phyloP scores from a whole-genome alignment of 208 protist species.

The Herpetomonas tarakana region DNA sequence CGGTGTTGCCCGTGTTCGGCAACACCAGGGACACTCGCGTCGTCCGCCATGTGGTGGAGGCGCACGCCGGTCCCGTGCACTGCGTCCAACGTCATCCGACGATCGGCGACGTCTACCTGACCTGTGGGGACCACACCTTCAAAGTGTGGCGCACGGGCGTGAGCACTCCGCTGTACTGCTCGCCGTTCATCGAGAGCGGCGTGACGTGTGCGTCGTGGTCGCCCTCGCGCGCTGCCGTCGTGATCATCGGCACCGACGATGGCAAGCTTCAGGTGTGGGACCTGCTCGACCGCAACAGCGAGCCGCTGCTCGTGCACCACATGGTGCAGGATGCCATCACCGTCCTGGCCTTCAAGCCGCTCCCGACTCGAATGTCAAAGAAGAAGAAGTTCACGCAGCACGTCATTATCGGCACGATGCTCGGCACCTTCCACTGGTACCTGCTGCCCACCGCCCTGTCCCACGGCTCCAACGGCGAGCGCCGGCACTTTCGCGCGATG shows the following conservation, averaged over 20 bases:
- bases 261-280: slow-evolving; percentile 90
- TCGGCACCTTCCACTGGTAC: slow-evolving; percentile 90
- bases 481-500: slow-evolving; percentile 74
- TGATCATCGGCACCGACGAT: slow-evolving; percentile 77
- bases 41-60: slow-evolving; percentile 45
- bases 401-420: slow-evolving; percentile 77
- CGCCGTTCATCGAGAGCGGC: slow-evolving; percentile 36
- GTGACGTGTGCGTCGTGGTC: slow-evolving; percentile 88
- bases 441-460: slow-evolving; percentile 80
- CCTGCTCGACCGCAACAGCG: slow-evolving; percentile 87
- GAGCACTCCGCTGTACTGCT: slow-evolving; percentile 71
- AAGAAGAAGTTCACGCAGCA: slow-evolving; percentile 65
- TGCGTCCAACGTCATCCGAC: slow-evolving; percentile 79
- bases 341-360: slow-evolving; percentile 81
- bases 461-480: slow-evolving; percentile 67
- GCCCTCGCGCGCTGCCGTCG: slow-evolving; percentile 66
- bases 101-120: slow-evolving; percentile 87
- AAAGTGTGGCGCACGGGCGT: slow-evolving; percentile 88
- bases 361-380: slow-evolving; percentile 31
- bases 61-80: slow-evolving; percentile 75
- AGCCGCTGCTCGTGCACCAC: slow-evolving; percentile 82
- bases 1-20: slow-evolving; percentile 40
- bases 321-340: slow-evolving; percentile 91
- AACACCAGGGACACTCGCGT: slow-evolving; percentile 64
- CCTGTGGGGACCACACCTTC: slow-evolving; percentile 81